Conservation (phyloP, 352 stramenopile species). For the Pythium aquatile region DNA sequence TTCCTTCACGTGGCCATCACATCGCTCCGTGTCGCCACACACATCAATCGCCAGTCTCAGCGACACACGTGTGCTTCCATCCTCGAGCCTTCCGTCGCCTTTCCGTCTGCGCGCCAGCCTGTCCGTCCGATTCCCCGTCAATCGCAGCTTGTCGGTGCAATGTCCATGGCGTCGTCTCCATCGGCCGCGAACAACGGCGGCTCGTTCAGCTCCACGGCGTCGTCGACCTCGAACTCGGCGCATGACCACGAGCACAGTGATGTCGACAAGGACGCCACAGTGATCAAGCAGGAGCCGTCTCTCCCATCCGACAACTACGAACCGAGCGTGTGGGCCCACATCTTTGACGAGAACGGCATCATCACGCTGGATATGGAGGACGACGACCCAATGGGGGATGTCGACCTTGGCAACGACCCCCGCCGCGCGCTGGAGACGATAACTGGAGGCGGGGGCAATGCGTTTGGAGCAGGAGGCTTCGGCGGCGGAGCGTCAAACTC, state of each 20-base stretch:
- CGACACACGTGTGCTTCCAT: not conserved
- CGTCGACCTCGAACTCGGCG: conserved; percentile 10
- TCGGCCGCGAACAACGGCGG: conserved; percentile 9
- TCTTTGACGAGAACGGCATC: conserved; percentile 36
- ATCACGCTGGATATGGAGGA: conserved; percentile 31
- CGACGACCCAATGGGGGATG: conserved; percentile 33
- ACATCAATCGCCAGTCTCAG: conserved; percentile 1
- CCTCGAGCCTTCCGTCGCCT: not conserved
- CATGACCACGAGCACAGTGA: conserved; percentile 1
- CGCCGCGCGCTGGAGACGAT: not conserved
- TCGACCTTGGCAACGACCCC: conserved; percentile 15
- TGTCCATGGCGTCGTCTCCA: conserved; percentile 14
- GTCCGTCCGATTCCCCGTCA: conserved; percentile 3
- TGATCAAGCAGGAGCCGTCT: conserved; percentile 20
- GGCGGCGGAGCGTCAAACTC: not conserved
- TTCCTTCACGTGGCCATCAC: conserved; percentile 2
- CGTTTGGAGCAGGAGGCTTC: not conserved
- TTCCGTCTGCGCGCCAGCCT: not conserved
- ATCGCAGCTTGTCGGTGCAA: not conserved
- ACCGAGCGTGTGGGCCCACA: conserved; percentile 32
- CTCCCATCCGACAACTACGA: conserved; percentile 24
- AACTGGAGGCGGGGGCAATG: not conserved
- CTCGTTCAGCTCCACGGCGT: conserved; percentile 21
- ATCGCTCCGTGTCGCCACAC: conserved; percentile 4
- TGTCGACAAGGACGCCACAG: not conserved